Base-by-base conservation (phyloP, 345 rosid genomes). In the Gossypium raimondii region DNA sequence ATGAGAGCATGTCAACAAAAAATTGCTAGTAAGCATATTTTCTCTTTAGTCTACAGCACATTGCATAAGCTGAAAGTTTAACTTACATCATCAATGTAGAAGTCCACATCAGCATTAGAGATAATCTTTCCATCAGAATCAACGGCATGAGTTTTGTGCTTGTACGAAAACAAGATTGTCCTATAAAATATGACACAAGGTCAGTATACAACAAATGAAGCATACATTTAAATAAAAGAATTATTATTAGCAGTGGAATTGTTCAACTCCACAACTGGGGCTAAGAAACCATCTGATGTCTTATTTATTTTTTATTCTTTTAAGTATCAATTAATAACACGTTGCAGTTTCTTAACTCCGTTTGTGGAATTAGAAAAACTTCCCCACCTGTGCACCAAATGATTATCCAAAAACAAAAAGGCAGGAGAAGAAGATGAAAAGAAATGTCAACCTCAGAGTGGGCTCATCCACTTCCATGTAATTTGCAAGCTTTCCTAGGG, bases 401-500 rank as follows among this genome's bases (percentile, higher is more conserved):
- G 7, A 34, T 1, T 34, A 34, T 34, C 41, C 41, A 34, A 34
- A 34, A 34, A 34, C 7, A 9, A 10, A 2, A 71, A 4, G 14
- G 24, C 25, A 53, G 11, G 17, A 53, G 47, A 11, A 10, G 56
- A 69, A 50, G 52, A 55, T 38, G 13, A n/a, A 24, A 38, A 14
- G 8, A 29, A 62, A 63, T 20, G 10, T 56, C 59, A 55, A 93
- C 99, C 99, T 92, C 58, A 95, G 80, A 72, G 92, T 88, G 25
- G 94, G 83, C 75, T 95, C 99, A 78, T 95, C 99, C 6, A 93
- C 94, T 79, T 95, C 99, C 97, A 95, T 85, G 84, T 90, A 93
- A 76, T 77, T 90, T 51, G 98, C 88, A 77, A 95, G 98, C 91
- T 93, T 92, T 47, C 84, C 85, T 61, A 93, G 84, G 67, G 97